These are phyloP conservation scores for Corylus avellana DNA, from an alignment of 306 rosid genomes.

Conservation along the genomic window DNA sequence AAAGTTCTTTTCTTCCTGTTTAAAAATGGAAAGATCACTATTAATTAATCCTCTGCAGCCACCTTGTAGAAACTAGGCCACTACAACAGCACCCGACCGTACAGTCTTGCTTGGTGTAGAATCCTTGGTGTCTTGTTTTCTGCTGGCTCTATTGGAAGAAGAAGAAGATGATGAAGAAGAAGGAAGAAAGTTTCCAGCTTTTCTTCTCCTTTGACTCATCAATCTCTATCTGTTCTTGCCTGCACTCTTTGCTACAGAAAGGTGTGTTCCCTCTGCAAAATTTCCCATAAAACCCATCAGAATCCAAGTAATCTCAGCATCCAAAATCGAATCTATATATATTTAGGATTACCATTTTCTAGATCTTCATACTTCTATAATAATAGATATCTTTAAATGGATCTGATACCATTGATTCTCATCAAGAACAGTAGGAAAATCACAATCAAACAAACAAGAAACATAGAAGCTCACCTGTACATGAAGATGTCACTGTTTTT, in stretches of 20 bases:
- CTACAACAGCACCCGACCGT: slow-evolving; percentile 70
- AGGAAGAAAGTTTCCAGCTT: slow-evolving; percentile 48
- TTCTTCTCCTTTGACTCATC: slow-evolving; percentile 77
- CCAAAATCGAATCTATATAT: too few species aligned
- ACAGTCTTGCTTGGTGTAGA: slow-evolving; percentile 52
- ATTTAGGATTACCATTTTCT: too few species aligned
- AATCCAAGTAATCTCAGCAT: not conserved
- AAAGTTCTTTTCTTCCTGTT: not conserved
- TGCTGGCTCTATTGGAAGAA: slow-evolving; percentile 52
- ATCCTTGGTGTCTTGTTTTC: slow-evolving; percentile 59
- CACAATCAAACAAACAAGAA: not conserved
- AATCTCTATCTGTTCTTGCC: slow-evolving; percentile 77
- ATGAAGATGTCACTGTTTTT: slow-evolving; percentile 78
- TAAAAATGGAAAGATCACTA: not conserved
- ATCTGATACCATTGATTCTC: too few species aligned
- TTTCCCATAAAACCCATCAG: slow-evolving; percentile 20
- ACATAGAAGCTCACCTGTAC: slow-evolving; percentile 63
- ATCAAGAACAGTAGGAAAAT: not conserved
- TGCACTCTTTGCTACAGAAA: slow-evolving; percentile 94
- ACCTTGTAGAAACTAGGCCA: slow-evolving; percentile 46
- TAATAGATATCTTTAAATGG: too few species aligned
- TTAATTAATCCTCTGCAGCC: too few species aligned
- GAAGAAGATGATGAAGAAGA: slow-evolving; percentile 22
- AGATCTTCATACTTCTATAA: too few species aligned
- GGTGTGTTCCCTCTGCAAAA: slow-evolving; percentile 89